Evolutionary conservation across 148 eudicot genomes (phyloP), one percentile per base, ranked within the genome.

Genomic region (Agrostemma githago): DNA sequence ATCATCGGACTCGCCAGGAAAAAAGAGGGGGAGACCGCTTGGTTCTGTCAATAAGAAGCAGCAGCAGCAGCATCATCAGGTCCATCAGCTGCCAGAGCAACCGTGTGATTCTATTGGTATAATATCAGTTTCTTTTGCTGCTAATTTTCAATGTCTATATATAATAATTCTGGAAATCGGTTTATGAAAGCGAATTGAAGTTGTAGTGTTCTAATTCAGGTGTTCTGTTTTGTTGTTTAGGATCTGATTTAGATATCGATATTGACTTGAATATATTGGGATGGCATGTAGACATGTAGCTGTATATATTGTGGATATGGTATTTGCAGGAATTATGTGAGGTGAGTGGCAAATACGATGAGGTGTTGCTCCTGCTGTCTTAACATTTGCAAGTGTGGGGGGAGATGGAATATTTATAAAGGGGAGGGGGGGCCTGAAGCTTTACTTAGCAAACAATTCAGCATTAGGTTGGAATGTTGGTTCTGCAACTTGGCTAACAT

Each of bases 1-100:
- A 10, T 67, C 39, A 3, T 17, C 72, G 17, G 73, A 62, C 5
- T 60, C 78, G 63, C 43, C 54, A 2, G 12, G 3, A 15, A 85
- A 78, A 79, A 87, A 78, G 78, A 83, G 88, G 67, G 88, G 90
- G 4, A 76, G 90, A 15, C 90, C 88, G 1, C 86, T 76, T 64
- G 90, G 90, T 57, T 70, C 88, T 2, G 73, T 76, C 11, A 80
- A 77, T 66, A 83, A 74, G 76, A 76, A 73, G 38, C 77, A 81
- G 37, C 48, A 70, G 34, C 72, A 70, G 20, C 5, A 16, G 7
- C 72, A 70, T 42, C 61, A 69, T 20, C 26, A 60, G n/a, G 12
- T 4, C 11, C 43, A n/a, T 8, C 58, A 70, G 12, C 43, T 5
- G 9, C 60, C 21, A 10, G 72, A 70, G 17, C 57, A 44, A 16